Conservation (phyloP, 2,329 filamentous ascomycete genomes). For the Harringtonia aguacate region DNA sequence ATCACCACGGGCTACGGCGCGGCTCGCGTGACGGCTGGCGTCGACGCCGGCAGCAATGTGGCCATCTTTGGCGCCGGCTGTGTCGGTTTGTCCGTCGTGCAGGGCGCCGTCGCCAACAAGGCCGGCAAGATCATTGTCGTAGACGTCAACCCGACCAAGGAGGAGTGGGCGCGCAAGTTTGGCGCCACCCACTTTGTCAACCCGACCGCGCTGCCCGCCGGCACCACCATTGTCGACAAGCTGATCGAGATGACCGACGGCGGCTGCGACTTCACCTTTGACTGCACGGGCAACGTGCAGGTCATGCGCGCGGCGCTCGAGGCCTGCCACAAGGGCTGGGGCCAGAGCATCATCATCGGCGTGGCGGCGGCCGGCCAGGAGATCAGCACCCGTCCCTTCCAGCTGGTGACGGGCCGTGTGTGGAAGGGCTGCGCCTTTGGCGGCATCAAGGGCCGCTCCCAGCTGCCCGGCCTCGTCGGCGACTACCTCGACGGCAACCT, state of each 20-base stretch:
- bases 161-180: slow-evolving; percentile 88
- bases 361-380: slow-evolving; percentile 94
- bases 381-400: slow-evolving; percentile 86
- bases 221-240: slow-evolving; percentile 79
- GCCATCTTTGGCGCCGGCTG: slow-evolving; percentile 94
- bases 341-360: slow-evolving; percentile 94
- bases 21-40: slow-evolving; percentile 81
- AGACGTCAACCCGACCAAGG: slow-evolving; percentile 76
- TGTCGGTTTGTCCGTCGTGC: slow-evolving; percentile 89
- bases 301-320: slow-evolving; percentile 95
- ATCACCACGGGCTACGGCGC: slow-evolving; percentile 98
- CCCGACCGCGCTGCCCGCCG: slow-evolving; percentile 60
- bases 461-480: slow-evolving; percentile 75
- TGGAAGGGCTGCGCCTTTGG: slow-evolving; percentile 98
- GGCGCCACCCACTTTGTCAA: slow-evolving; percentile 97
- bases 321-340: slow-evolving; percentile 99
- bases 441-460: slow-evolving; percentile 92
- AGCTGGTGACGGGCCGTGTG: slow-evolving; percentile 92
- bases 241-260: slow-evolving; percentile 97
- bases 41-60: slow-evolving; percentile 81
- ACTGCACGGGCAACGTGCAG: slow-evolving; percentile 93
- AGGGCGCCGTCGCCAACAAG: slow-evolving; percentile 80
- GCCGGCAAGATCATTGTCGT: slow-evolving; percentile 67
- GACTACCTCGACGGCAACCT: slow-evolving; percentile 85
- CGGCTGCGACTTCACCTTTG: slow-evolving; percentile 97